Conservation (phyloP, 2,329 filamentous ascomycete genomes). For the Septoria linicola region DNA sequence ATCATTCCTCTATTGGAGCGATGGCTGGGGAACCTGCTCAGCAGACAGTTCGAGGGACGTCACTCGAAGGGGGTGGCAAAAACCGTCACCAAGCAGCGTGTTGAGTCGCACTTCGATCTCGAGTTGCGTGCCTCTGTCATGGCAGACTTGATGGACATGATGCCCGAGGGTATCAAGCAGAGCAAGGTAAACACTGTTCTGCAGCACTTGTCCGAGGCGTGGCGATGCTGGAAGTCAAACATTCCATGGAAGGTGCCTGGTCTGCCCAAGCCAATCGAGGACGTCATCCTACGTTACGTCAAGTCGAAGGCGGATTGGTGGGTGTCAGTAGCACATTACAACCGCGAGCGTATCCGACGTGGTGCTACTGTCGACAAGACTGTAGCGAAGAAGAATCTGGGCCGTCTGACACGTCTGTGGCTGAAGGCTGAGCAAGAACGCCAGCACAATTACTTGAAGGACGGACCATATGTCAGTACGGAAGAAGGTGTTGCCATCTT, state of each 20-base stretch:
- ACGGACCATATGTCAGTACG: conserved; percentile 95
- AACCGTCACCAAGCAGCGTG: conserved; percentile 97
- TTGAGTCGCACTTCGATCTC: conserved; percentile 96
- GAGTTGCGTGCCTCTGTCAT: conserved; percentile 97
- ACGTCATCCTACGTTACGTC: conserved; percentile 96
- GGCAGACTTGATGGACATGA: conserved; percentile 99
- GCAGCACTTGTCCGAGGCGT: conserved; percentile 95
- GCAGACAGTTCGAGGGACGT: conserved; percentile 94
- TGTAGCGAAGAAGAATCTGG: conserved; percentile 98
- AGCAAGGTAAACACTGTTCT: conserved; percentile 98
- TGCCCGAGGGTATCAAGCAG: conserved; percentile 99
- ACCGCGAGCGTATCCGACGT: conserved; percentile 91
- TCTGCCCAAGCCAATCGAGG: conserved; percentile 93
- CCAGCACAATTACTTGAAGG: conserved; percentile 99
- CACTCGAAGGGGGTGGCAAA: conserved; percentile 99
- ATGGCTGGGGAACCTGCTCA: conserved; percentile 95
- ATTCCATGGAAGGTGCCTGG: conserved; percentile 99
- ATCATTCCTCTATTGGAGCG: conserved; percentile 95
- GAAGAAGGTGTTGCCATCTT: conserved; percentile 99
- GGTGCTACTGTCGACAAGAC: conserved; percentile 99
- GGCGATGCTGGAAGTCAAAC: conserved; percentile 99
- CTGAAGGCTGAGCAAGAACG: conserved; percentile 97
- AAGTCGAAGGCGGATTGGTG: conserved; percentile 99
- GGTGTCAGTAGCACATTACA: conserved; percentile 99
- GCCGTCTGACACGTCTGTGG: conserved; percentile 91